A percentile compares a stretch with the other conserved stretches of the same genome.
Evolutionary conservation across 106 monocot species (phyloP).

Genomic region (Vanilla planifolia): DNA sequence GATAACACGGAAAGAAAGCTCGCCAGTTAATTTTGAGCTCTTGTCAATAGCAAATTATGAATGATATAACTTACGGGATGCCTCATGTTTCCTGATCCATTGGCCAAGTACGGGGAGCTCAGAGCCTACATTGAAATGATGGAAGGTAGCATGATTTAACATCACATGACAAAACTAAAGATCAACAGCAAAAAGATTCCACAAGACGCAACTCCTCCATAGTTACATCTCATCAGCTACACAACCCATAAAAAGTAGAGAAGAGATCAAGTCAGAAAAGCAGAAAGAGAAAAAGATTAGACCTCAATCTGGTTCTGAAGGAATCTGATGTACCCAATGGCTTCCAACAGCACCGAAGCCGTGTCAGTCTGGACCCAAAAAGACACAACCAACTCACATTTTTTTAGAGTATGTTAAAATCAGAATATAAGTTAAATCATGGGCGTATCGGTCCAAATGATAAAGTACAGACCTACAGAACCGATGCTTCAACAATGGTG

Average conservation of each 20-base stretch:
- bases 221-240: conserved; percentile 9
- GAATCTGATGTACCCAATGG: conserved; percentile 98
- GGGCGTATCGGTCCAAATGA: too few species aligned
- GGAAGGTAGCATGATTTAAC: background rate
- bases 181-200: conserved; percentile 30
- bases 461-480: too few species aligned
- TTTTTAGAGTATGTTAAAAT: too few species aligned
- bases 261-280: background rate
- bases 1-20: too few species aligned
- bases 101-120: conserved; percentile 76
- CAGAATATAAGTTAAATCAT: too few species aligned
- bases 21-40: too few species aligned
- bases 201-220: conserved; percentile 13
- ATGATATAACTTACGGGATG: conserved; percentile 16
- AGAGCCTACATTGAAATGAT: conserved; percentile 45
- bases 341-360: conserved; percentile 84
- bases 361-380: conserved; percentile 99
- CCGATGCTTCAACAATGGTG: conserved; percentile 8
- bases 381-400: too few species aligned
- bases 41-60: too few species aligned
- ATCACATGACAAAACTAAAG: conserved; percentile 16
- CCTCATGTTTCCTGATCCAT: conserved; percentile 24
- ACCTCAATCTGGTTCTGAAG: conserved; percentile 88
- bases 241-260: background rate
- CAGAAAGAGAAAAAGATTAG: conserved; percentile 19